phyloP scores from a whole-genome alignment of 1,284 basidiomycete species.

The Ganoderma leucocontextum region DNA sequence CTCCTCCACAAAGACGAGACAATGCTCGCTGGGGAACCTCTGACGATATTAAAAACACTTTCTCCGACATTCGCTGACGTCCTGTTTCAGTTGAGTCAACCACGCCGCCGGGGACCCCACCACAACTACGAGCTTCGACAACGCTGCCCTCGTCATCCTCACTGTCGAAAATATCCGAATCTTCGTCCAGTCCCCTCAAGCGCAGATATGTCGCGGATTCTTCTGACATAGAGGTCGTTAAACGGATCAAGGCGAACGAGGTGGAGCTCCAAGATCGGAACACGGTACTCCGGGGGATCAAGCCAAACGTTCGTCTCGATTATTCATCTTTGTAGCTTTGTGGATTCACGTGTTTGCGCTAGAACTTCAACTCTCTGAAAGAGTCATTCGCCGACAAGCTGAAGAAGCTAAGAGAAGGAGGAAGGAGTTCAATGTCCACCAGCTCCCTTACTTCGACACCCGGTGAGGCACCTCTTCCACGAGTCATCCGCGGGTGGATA shows the following conservation, averaged over 20 bases:
- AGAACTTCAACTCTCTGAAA: constrained; percentile 80
- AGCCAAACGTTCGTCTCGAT: constrained; percentile 67
- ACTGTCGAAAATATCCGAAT: constrained; percentile 43
- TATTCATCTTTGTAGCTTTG: not conserved
- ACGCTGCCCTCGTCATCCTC: constrained; percentile 49
- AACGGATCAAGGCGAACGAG: constrained; percentile 78
- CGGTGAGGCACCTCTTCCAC: constrained; percentile 30
- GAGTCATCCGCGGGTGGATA: not conserved
- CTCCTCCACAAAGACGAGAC: too few relatives aligned
- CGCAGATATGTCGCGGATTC: constrained; percentile 82
- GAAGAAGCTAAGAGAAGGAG: constrained; percentile 75
- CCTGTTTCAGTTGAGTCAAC: constrained; percentile 50
- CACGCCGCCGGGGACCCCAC: constrained; percentile 74
- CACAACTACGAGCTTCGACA: constrained; percentile 39
- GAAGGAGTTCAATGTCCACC: constrained; percentile 51
- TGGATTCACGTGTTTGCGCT: constrained; percentile 5
- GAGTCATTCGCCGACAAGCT: constrained; percentile 72
- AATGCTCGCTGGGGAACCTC: too few relatives aligned
- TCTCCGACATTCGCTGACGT: not conserved
- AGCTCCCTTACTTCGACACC: constrained; percentile 20
- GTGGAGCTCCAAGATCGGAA: constrained; percentile 80
- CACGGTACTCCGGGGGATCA: constrained; percentile 78
- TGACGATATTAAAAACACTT: not conserved
- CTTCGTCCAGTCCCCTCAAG: constrained; percentile 64
- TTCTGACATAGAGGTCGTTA: constrained; percentile 84